Conservation (phyloP, 2,329 filamentous ascomycete species). For the Aspergillus sp. region DNA sequence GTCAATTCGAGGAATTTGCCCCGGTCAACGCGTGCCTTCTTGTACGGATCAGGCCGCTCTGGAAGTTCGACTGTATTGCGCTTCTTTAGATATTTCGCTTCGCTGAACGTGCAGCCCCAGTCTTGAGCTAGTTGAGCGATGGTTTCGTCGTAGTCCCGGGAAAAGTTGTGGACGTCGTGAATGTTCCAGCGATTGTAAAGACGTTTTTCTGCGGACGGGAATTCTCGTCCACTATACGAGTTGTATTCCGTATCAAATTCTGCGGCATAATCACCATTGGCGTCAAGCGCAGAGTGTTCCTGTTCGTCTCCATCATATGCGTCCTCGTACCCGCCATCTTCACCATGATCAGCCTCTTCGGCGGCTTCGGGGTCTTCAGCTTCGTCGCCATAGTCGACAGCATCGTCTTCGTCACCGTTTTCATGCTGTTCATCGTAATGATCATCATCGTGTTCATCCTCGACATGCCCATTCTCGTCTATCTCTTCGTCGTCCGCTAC, state of each 20-base stretch:
- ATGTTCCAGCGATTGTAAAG: constrained; percentile 31
- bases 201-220: constrained; percentile 22
- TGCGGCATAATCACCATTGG: constrained; percentile 7
- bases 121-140: constrained; percentile 19
- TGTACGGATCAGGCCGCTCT: constrained; percentile 28
- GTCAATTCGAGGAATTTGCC: constrained; percentile 34
- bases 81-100: constrained; percentile 22
- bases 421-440: constrained; percentile 11
- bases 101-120: constrained; percentile 28
- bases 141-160: constrained; percentile 25
- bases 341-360: constrained; percentile 10
- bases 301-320: constrained; percentile 10
- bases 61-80: constrained; percentile 18
- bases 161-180: constrained; percentile 28
- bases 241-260: constrained; percentile 10
- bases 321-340: constrained; percentile 8
- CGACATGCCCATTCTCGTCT: constrained; percentile 10
- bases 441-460: constrained; percentile 11
- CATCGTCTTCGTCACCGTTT: constrained; percentile 11
- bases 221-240: constrained; percentile 12
- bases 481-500: constrained; percentile 15
- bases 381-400: constrained; percentile 10
- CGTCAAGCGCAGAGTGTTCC: constrained; percentile 7
- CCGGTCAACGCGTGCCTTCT: constrained; percentile 17
- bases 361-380: constrained; percentile 11